A percentile compares a stretch with the other conserved stretches of the same genome.
These are phyloP conservation scores for Phytophthora nicotianae DNA, from an alignment of 352 stramenopile genomes.

Conservation along the genomic window DNA sequence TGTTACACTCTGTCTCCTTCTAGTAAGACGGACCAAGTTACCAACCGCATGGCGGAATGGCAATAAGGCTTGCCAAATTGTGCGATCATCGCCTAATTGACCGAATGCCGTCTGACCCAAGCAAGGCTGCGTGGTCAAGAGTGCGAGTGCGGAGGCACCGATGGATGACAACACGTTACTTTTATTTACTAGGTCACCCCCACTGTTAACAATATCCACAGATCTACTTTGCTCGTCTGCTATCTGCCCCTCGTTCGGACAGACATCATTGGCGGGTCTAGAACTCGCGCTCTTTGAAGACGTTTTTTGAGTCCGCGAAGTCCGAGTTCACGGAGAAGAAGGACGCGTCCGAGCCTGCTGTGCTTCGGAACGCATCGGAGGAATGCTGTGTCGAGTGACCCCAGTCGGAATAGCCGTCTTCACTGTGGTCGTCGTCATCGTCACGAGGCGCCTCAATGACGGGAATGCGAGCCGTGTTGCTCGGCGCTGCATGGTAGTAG, in stretches of 20 bases:
- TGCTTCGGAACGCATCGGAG: conserved; percentile 31
- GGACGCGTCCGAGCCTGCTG: conserved; percentile 35
- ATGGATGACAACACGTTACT: conserved; percentile 35
- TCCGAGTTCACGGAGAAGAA: conserved; percentile 49
- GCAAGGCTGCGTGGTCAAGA: not conserved
- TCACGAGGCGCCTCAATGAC: conserved; percentile 33
- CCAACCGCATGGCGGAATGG: conserved; percentile 3
- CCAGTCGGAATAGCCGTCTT: conserved; percentile 35
- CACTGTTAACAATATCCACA: conserved; percentile 39
- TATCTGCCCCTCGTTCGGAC: conserved; percentile 8
- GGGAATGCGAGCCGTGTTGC: conserved; percentile 33
- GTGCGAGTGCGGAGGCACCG: conserved; percentile 1
- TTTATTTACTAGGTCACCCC: conserved; percentile 36
- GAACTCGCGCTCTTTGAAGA: conserved; percentile 42
- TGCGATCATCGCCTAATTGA: not conserved
- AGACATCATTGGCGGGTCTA: conserved; percentile 23
- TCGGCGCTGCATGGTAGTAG: conserved; percentile 34
- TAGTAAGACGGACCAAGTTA: not conserved
- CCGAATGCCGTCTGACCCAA: not conserved
- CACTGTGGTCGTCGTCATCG: conserved; percentile 33
- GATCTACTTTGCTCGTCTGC: conserved; percentile 23
- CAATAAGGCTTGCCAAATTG: not conserved
- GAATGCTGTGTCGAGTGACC: conserved; percentile 31
- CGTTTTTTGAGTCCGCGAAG: conserved; percentile 27
- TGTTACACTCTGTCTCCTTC: not conserved